A percentile compares a stretch with the other conserved stretches of the same genome.
Evolutionary conservation across 2,329 filamentous ascomycete genomes (phyloP).

Genomic region (Thelonectria blattea): DNA sequence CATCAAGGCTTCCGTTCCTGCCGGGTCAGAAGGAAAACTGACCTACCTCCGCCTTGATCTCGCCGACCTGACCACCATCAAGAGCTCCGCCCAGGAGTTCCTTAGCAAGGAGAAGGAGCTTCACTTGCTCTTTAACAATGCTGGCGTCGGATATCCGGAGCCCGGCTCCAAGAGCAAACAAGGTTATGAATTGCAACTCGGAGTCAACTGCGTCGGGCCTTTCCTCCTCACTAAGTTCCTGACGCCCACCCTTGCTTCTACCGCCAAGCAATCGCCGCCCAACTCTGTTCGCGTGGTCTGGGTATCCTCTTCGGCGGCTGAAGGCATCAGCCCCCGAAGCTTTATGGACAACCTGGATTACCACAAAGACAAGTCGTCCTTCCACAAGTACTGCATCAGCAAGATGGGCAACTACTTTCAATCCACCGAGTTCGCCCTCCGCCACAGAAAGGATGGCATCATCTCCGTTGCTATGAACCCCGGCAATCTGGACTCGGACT

Average conservation of each 20-base stretch:
- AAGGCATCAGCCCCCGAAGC: slow-evolving; percentile 11
- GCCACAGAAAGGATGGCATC: slow-evolving; percentile 39
- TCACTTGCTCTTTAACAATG: slow-evolving; percentile 51
- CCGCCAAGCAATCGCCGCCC: slow-evolving; percentile 39
- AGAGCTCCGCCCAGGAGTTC: slow-evolving; percentile 36
- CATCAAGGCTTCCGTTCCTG: slow-evolving; percentile 45
- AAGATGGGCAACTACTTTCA: slow-evolving; percentile 43
- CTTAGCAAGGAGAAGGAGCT: slow-evolving; percentile 36
- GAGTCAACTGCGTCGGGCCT: slow-evolving; percentile 48
- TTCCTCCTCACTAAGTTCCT: slow-evolving; percentile 49
- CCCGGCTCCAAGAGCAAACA: slow-evolving; percentile 46
- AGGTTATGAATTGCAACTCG: slow-evolving; percentile 50
- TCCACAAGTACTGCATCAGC: slow-evolving; percentile 37
- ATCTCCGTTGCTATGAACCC: slow-evolving; percentile 46
- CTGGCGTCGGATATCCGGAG: slow-evolving; percentile 48
- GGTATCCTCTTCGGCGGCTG: slow-evolving; percentile 38
- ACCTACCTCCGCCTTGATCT: slow-evolving; percentile 52
- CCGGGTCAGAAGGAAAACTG: slow-evolving; percentile 44
- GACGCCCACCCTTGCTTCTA: slow-evolving; percentile 42
- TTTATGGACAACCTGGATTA: slow-evolving; percentile 35
- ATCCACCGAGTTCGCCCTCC: slow-evolving; percentile 39
- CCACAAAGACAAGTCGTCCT: slow-evolving; percentile 7
- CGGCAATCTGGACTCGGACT: slow-evolving; percentile 47
- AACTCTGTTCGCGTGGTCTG: slow-evolving; percentile 42
- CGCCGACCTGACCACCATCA: slow-evolving; percentile 30